Base-by-base conservation (phyloP, 768 basidiomycete genomes). In the Paxillus rubicundulus region DNA sequence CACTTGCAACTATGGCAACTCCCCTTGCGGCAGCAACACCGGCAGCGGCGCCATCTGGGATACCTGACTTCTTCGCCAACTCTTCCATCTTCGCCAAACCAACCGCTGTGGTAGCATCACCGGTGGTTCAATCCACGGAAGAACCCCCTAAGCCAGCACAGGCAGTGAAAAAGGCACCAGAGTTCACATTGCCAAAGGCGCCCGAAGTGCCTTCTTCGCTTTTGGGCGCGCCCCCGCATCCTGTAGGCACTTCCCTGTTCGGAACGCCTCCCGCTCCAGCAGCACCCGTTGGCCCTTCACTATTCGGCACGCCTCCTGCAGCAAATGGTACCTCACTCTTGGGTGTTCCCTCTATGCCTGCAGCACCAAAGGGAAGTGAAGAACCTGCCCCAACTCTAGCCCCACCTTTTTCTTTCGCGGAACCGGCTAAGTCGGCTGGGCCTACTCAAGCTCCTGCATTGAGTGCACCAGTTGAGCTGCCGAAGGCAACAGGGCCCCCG, bases 1-100 rank as follows among this genome's bases (percentile, higher is more conserved):
- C 41, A 33, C 32, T 54, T 13, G 10, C 46, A 12, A 10, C 32
- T 34, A 43, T 32, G 24, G 30, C 51, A 28, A 47, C 51, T 34
- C 33, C 60, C 2, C 47, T 57, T 17, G 54, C 59, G 32, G 30
- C 49, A 18, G 47, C 55, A 24, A 37, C 61, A 16, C 46, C 47
- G 30, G 16, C 50, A 39, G 18, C 52, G 6, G 47, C 48, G 16
- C 49, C 62, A 18, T 59, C 64, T 5, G 64, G 72, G 5, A 63
- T 86, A 33, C 86, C 86, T 8, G 80, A 86, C 65, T 86, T 89
- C 66, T 89, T 89, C 52, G 74, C 80, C 24, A 76, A 59, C 38
- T 82, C 85, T 1, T 70, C 79, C 18, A 54, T 74, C 18, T 68
- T 81, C 51, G 62, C 74, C 14, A 80, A 78, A 56, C 67, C 74